phyloP scores from a whole-genome alignment of 805 yeast genomes.

The Starmerella scarabaei region DNA sequence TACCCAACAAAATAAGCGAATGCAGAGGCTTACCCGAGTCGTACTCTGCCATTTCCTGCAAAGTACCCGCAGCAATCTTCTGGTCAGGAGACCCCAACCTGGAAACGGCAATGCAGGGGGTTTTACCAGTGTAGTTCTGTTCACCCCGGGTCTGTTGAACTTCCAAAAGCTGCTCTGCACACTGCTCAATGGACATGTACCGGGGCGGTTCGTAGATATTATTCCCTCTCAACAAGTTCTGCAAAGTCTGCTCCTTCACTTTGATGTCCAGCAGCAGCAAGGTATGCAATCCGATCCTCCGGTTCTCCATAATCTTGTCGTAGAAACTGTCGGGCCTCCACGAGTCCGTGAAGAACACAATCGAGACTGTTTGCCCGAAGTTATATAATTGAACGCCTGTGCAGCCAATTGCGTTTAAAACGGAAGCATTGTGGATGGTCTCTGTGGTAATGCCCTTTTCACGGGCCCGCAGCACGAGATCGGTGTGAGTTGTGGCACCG shows the following conservation, averaged over 20 bases:
- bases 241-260: conserved; percentile 91
- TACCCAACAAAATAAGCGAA: conserved; percentile 81
- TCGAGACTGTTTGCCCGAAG: conserved; percentile 93
- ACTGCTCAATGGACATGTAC: conserved; percentile 84
- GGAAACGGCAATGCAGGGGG: conserved; percentile 90
- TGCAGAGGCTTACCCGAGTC: conserved; percentile 94
- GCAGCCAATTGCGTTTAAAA: conserved; percentile 97
- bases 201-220: conserved; percentile 92
- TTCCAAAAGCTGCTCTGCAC: conserved; percentile 77
- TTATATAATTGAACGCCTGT: conserved; percentile 91
- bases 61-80: conserved; percentile 70
- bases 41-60: conserved; percentile 60
- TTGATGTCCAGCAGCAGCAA: conserved; percentile 78
- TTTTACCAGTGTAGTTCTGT: conserved; percentile 65
- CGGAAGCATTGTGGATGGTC: conserved; percentile 86
- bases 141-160: conserved; percentile 68
- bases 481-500: conserved; percentile 98
- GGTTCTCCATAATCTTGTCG: conserved; percentile 74
- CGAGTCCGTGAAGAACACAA: conserved; percentile 85
- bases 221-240: conserved; percentile 86
- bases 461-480: conserved; percentile 80
- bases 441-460: conserved; percentile 68
- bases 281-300: conserved; percentile 85
- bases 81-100: conserved; percentile 82
- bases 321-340: conserved; percentile 98